Evolutionary conservation across 2,329 filamentous ascomycete genomes (phyloP).

Genomic region (Cadophora sp.): DNA sequence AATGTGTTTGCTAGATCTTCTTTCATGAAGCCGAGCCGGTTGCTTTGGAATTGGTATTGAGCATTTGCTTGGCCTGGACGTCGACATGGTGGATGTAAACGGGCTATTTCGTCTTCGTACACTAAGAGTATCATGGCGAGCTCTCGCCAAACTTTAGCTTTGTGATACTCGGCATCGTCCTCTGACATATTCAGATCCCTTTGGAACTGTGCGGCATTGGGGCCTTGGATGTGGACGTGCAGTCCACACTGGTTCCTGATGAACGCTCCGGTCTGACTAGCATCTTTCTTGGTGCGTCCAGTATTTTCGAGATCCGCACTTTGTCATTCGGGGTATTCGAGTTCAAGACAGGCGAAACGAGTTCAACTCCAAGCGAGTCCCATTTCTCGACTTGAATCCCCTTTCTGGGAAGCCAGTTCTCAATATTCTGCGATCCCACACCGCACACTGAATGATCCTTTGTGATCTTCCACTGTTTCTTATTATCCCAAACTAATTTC

Average conservation of each 20-base stretch:
- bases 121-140: constrained; percentile 38
- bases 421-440: constrained; percentile 36
- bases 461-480: constrained; percentile 28
- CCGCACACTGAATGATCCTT: constrained; percentile 35
- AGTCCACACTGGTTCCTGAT: constrained; percentile 41
- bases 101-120: constrained; percentile 40
- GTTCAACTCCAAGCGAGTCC: constrained; percentile 40
- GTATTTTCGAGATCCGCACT: constrained; percentile 27
- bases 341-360: constrained; percentile 34
- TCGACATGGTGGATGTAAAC: constrained; percentile 37
- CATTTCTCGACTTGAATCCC: constrained; percentile 24
- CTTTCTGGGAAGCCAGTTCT: constrained; percentile 32
- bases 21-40: constrained; percentile 32
- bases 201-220: constrained; percentile 20
- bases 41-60: constrained; percentile 31
- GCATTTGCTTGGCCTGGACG: constrained; percentile 30
- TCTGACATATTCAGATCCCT: constrained; percentile 25
- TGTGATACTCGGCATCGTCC: constrained; percentile 1
- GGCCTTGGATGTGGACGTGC: constrained; percentile 39
- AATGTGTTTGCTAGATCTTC: constrained; percentile 11
- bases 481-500: constrained; percentile 29
- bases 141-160: constrained; percentile 20
- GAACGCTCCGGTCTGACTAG: constrained; percentile 31
- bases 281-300: constrained; percentile 19
- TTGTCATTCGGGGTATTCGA: constrained; percentile 15